A percentile compares a stretch with the other conserved stretches of the same genome.
Evolutionary conservation across 148 eudicot genomes (phyloP).

Genomic region (Beta vulgaris): DNA sequence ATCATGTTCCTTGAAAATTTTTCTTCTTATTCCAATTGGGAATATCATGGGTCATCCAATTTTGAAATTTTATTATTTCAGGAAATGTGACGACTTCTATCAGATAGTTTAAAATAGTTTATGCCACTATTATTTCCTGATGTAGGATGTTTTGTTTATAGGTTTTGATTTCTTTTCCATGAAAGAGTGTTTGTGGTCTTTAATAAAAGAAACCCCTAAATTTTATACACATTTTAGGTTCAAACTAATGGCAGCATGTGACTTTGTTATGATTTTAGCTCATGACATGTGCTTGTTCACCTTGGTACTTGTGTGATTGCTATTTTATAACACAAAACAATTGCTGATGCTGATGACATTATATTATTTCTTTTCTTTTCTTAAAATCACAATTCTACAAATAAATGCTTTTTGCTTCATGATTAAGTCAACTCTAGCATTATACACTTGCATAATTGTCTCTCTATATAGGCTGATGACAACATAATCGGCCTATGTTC

Average conservation of each 20-base stretch:
- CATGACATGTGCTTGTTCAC: constrained; percentile 9
- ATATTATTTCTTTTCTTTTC: neutral
- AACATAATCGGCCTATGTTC: neutral
- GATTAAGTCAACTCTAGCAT: neutral
- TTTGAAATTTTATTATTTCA: neutral
- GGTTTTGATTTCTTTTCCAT: neutral
- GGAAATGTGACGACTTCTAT: neutral
- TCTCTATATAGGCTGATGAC: neutral
- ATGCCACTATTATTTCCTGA: neutral
- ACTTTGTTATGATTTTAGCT: neutral
- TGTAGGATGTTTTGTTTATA: neutral
- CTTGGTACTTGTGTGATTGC: neutral
- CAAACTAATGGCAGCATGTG: constrained; percentile 5
- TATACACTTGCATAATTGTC: neutral
- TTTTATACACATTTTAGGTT: neutral
- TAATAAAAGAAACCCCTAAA: neutral
- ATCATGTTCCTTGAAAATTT: neutral
- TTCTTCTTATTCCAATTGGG: neutral
- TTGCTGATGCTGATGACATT: constrained; percentile 9
- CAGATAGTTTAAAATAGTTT: neutral
- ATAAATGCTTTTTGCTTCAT: neutral
- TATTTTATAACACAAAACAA: neutral
- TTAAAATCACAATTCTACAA: neutral
- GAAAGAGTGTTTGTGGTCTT: neutral
- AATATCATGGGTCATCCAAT: neutral